These are phyloP conservation scores for Malus hybrid DNA, from an alignment of 331 rosid genomes.

Conservation along the genomic window DNA sequence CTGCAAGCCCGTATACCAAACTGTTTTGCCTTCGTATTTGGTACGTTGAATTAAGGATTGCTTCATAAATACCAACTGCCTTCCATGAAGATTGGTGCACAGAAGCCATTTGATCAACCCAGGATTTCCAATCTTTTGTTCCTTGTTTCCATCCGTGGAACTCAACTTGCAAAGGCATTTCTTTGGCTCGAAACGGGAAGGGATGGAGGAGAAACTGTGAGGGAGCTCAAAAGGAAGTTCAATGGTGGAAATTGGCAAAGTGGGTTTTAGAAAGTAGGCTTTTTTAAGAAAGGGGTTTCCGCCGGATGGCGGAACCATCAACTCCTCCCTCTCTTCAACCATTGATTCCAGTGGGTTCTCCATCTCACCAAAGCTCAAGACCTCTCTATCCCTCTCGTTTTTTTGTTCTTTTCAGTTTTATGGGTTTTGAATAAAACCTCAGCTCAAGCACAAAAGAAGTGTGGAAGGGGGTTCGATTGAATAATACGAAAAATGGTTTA, in stretches of 20 bases:
- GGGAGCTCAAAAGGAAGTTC: not conserved
- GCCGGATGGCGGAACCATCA: constrained; percentile 35
- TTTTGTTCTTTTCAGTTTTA: not conserved
- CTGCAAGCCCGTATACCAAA: constrained; percentile 23
- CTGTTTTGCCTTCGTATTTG: not conserved
- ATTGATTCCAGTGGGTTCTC: constrained; percentile 7
- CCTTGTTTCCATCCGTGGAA: constrained; percentile 27
- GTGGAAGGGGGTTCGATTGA: no score
- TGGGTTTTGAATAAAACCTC: not conserved
- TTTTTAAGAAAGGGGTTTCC: constrained; percentile 20
- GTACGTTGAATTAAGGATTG: constrained; percentile 33
- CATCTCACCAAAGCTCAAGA: constrained; percentile 5
- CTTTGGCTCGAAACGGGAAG: not conserved
- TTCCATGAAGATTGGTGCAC: constrained; percentile 35
- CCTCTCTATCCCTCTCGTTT: not conserved
- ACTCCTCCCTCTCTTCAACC: constrained; percentile 26
- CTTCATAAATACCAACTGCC: constrained; percentile 31
- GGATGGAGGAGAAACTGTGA: not conserved
- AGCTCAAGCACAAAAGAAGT: no score
- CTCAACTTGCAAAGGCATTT: not conserved
- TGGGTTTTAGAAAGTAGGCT: constrained; percentile 35
- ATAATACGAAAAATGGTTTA: not conserved
- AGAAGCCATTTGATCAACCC: constrained; percentile 28
- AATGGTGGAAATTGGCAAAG: not conserved
- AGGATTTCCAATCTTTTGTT: constrained; percentile 15